These are phyloP conservation scores for Elongisporangium prolatum DNA, from an alignment of 352 stramenopile species.

Conservation along the genomic window DNA sequence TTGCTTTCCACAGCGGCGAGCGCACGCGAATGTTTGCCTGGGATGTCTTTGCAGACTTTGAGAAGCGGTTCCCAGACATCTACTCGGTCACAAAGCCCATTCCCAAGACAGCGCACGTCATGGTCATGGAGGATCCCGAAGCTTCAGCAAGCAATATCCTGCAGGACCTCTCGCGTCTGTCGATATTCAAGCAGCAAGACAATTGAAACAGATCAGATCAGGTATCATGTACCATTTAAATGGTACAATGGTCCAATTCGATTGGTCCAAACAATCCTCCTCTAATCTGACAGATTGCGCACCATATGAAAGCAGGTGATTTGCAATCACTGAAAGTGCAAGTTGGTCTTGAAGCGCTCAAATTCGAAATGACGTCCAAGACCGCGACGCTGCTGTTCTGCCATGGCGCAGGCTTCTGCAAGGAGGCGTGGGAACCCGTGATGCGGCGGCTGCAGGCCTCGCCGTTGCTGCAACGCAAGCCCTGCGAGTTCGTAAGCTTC, in stretches of 20 bases:
- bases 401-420: conserved; percentile 52
- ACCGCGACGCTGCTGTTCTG: conserved; percentile 39
- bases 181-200: conserved; percentile 6
- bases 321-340: too few relatives aligned
- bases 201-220: too few relatives aligned
- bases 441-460: conserved; percentile 27
- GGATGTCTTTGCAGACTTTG: conserved; percentile 16
- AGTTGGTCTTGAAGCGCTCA: neutral
- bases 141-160: conserved; percentile 27
- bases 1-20: conserved; percentile 29
- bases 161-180: conserved; percentile 11
- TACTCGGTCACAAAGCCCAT: conserved; percentile 22
- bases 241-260: neutral
- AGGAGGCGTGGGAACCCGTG: conserved; percentile 40
- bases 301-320: conserved; percentile 3
- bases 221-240: neutral
- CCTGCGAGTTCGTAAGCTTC: conserved; percentile 17
- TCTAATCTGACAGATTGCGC: neutral
- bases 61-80: conserved; percentile 14
- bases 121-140: conserved; percentile 37
- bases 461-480: conserved; percentile 19
- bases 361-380: conserved; percentile 5
- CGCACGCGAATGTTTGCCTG: conserved; percentile 20
- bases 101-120: conserved; percentile 20
- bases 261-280: neutral